Evolutionary conservation across 192 early-diverging fungal genomes (phyloP).

Genomic region (Podila verticillata): DNA sequence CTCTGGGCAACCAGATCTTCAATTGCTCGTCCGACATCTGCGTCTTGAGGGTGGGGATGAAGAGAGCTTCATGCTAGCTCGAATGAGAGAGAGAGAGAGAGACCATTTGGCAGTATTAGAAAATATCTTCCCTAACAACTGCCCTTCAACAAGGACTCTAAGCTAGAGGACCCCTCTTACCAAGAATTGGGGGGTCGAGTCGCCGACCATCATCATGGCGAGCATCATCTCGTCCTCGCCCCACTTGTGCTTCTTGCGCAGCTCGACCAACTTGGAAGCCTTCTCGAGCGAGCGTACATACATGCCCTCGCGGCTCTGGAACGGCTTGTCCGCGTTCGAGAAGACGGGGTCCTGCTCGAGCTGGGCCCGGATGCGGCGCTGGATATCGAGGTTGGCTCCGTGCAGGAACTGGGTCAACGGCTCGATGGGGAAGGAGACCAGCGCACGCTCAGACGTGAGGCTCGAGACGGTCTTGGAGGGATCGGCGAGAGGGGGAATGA

Average conservation of each 20-base stretch:
- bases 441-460: slow-evolving; percentile 70
- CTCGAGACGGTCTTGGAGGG: slow-evolving; percentile 24
- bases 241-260: slow-evolving; percentile 76
- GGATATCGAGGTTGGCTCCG: slow-evolving; percentile 58
- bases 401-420: slow-evolving; percentile 80
- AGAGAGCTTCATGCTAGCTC: slow-evolving; percentile 49
- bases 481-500: slow-evolving; percentile 42
- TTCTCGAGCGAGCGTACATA: slow-evolving; percentile 54
- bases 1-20: slow-evolving; percentile 49
- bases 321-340: slow-evolving; percentile 49
- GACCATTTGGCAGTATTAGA: no score
- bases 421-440: slow-evolving; percentile 75
- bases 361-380: slow-evolving; percentile 23
- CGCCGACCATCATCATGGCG: slow-evolving; percentile 63
- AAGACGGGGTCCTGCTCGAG: slow-evolving; percentile 55
- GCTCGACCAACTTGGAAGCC: slow-evolving; percentile 56
- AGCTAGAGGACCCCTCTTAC: no score
- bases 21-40: slow-evolving; percentile 55
- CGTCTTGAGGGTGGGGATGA: slow-evolving; percentile 48
- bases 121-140: no score
- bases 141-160: no score
- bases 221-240: slow-evolving; percentile 75
- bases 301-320: slow-evolving; percentile 39
- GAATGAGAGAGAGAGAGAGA: not conserved
- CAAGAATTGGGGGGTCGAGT: slow-evolving; percentile 57